Evolutionary conservation across 345 rosid genomes (phyloP).

Genomic region (Punica granatum): DNA sequence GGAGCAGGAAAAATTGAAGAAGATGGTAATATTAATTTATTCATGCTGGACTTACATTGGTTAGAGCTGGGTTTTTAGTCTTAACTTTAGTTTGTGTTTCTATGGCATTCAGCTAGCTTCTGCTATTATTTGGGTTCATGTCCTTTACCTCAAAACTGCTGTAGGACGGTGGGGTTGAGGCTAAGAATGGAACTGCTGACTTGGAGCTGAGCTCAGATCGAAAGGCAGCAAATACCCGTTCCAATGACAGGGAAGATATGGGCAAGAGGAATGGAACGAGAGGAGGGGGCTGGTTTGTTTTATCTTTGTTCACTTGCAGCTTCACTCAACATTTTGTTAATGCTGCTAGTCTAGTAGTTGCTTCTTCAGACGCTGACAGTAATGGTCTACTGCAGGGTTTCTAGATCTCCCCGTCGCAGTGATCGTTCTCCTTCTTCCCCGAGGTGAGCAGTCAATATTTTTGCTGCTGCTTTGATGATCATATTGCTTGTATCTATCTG

Average conservation of each 20-base stretch:
- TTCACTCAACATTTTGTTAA: not conserved
- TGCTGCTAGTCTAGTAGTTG: not conserved
- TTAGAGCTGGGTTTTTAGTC: conserved; percentile 38
- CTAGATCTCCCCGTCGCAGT: conserved; percentile 26
- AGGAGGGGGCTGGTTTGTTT: conserved; percentile 46
- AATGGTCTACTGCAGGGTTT: conserved; percentile 22
- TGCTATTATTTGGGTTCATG: conserved; percentile 99
- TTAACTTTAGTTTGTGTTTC: conserved; percentile 67
- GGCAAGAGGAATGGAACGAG: conserved; percentile 46
- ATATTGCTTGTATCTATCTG: conserved; percentile 4
- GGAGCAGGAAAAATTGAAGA: conserved; percentile 41
- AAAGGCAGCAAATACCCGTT: conserved; percentile 32
- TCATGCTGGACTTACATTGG: conserved; percentile 58
- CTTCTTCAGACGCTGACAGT: not conserved
- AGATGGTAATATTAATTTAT: conserved; percentile 68
- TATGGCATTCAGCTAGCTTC: conserved; percentile 95
- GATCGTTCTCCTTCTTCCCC: conserved; percentile 30
- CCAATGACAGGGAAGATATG: conserved; percentile 39
- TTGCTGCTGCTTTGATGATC: not conserved
- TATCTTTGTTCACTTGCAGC: not conserved
- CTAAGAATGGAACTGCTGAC: conserved; percentile 32
- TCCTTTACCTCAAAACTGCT: conserved; percentile 99
- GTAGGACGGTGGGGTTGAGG: conserved; percentile 76
- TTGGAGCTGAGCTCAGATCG: conserved; percentile 34
- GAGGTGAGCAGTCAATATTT: conserved; percentile 17